Base-by-base conservation (phyloP, 768 basidiomycete genomes). In the Hemileccinum rubropunctum region DNA sequence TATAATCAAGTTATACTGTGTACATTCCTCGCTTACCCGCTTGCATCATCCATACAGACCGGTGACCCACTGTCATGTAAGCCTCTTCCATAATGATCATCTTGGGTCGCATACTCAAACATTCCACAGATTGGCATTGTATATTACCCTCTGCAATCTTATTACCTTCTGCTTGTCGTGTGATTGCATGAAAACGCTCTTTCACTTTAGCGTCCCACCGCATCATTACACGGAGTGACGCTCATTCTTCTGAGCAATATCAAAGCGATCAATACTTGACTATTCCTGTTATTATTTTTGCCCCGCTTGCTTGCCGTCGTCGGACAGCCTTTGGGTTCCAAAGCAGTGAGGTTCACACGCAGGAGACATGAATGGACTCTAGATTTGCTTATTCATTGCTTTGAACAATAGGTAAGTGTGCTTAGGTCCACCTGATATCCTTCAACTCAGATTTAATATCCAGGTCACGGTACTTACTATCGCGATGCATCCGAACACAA, bases 191-290 rank as follows among this genome's bases (percentile, higher is more conserved):
- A 42, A 47, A 45, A 52, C 6, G 83, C 85, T 86, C 84, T 69
- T 72, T 85, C 90, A 92, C 90, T 92, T 92, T 92, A 80, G 84
- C 81, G 82, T 80, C 84, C 66, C 81, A 76, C 80, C 78, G 74
- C 69, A 64, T 66, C 54, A 56, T 64, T 30, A 62, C 60, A 86
- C 83, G 83, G 80, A 70, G 80, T 71, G 84, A 78, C 78, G 86
- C 77, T 78, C 89, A 91, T 91, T 91, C 82, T 82, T 80, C 66
- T 67, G 88, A 91, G 89, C 89, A 68, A 91, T 66, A 91, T 72
- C 34, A 57, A 73, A 44, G 32, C 53, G 36, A 56, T 66, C 61
- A 50, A 54, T 55, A 57, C 51, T 60, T 63, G 66, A 61, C 50
- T 45, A 37, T 63, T 54, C 61, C 65, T 66, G 58, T 68, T 55